Conservation (phyloP, 2,329 filamentous ascomycete species). For the Microcera coccophila region DNA sequence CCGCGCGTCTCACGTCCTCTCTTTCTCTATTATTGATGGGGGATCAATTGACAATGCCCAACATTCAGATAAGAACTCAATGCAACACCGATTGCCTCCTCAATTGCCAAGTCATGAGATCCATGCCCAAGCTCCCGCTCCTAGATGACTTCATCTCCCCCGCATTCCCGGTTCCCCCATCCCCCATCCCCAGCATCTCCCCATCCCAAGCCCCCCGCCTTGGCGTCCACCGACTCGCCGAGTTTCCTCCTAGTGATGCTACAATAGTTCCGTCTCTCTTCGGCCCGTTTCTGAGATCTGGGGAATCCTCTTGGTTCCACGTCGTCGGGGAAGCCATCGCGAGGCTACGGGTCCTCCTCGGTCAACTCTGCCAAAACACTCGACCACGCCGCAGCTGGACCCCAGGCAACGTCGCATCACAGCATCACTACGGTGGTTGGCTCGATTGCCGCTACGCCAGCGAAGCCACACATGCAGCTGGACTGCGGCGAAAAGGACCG, state of each 20-base stretch:
- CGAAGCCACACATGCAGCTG: not conserved
- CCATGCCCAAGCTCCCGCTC: not conserved
- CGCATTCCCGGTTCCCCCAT: not conserved
- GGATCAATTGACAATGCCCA: too few relatives aligned
- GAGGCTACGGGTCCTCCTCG: conserved; percentile 6
- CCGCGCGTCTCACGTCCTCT: too few relatives aligned
- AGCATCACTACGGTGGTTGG: not conserved
- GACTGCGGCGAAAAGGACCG: not conserved
- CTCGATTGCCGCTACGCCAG: not conserved
- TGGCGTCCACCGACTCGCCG: conserved; percentile 5
- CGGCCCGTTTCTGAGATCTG: conserved; percentile 19
- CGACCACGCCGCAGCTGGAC: too few relatives aligned
- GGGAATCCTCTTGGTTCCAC: conserved; percentile 8
- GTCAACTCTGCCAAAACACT: not conserved
- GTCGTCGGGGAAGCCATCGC: conserved; percentile 5
- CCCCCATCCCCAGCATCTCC: not conserved
- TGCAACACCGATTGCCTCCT: too few relatives aligned
- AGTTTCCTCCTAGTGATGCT: too few relatives aligned
- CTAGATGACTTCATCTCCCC: conserved; percentile 1
- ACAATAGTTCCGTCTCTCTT: conserved; percentile 12
- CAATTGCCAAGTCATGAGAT: too few relatives aligned
- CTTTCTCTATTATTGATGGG: too few relatives aligned
- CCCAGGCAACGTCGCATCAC: conserved; percentile 14
- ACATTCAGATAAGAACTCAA: too few relatives aligned
- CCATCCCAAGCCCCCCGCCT: conserved; percentile 9